Evolutionary conservation across 2,329 filamentous ascomycete genomes (phyloP).

Genomic region (Trichoderma sp.): DNA sequence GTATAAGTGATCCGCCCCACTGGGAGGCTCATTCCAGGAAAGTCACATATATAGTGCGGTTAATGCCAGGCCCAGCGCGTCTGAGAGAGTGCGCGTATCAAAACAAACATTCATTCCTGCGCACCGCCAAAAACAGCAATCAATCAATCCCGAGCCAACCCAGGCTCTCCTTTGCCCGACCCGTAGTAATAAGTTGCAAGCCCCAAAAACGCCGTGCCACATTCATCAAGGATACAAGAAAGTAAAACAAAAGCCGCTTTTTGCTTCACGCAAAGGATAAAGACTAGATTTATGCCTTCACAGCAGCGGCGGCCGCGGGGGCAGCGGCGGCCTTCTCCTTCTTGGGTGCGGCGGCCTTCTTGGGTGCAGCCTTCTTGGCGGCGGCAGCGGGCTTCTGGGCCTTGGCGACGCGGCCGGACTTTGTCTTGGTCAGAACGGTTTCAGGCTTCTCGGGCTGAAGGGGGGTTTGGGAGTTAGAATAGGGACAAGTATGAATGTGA

Average conservation of each 20-base stretch:
- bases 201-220: slow-evolving; percentile 44
- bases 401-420: slow-evolving; percentile 85
- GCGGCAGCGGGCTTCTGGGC: slow-evolving; percentile 53
- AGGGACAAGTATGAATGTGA: background rate
- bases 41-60: slow-evolving; percentile 28
- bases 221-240: slow-evolving; percentile 43
- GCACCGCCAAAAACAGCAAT: slow-evolving; percentile 32
- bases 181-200: slow-evolving; percentile 33
- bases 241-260: slow-evolving; percentile 25
- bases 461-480: slow-evolving; percentile 27
- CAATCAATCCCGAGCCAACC: slow-evolving; percentile 29
- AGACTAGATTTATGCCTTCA: slow-evolving; percentile 43
- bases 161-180: slow-evolving; percentile 30
- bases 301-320: slow-evolving; percentile 31
- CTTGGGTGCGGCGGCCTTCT: slow-evolving; percentile 54
- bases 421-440: slow-evolving; percentile 76
- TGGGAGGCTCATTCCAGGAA: slow-evolving; percentile 25
- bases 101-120: slow-evolving; percentile 33
- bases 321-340: slow-evolving; percentile 49
- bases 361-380: slow-evolving; percentile 52
- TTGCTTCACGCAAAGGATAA: background rate
- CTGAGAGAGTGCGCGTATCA: slow-evolving; percentile 29
- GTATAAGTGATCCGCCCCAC: slow-evolving; percentile 19
- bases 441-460: slow-evolving; percentile 61
- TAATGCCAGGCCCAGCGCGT: slow-evolving; percentile 32